These are phyloP conservation scores for Mortierella sp. DNA, from an alignment of 371 early-diverging fungal species.

Conservation along the genomic window DNA sequence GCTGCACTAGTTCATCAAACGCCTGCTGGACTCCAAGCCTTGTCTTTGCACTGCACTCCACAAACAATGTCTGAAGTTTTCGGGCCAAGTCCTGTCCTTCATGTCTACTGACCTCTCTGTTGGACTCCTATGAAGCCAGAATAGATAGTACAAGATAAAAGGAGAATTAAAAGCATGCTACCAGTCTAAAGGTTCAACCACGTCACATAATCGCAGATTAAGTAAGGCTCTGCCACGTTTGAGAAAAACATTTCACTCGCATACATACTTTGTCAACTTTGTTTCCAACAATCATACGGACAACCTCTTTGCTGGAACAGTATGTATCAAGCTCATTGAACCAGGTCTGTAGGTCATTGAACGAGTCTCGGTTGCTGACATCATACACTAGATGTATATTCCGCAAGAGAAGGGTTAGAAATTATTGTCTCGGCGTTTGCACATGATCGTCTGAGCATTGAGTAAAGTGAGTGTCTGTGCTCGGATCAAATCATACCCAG, in stretches of 20 bases:
- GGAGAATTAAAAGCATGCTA: constrained; percentile 2
- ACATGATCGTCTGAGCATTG: neutral
- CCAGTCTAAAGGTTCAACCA: constrained; percentile 19
- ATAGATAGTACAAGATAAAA: neutral
- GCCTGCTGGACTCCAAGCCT: constrained; percentile 89
- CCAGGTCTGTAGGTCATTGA: constrained; percentile 94
- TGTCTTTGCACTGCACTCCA: constrained; percentile 97
- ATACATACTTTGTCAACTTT: constrained; percentile 94
- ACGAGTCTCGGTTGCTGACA: constrained; percentile 93
- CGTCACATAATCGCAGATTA: constrained; percentile 8
- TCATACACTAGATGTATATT: constrained; percentile 84
- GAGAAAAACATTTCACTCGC: neutral
- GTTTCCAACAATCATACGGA: constrained; percentile 98
- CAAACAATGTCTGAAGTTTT: constrained; percentile 88
- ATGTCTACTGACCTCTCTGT: constrained; percentile 84
- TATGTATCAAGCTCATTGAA: constrained; percentile 96
- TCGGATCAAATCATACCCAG: constrained; percentile 69
- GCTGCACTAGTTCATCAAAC: constrained; percentile 90
- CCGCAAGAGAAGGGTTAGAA: neutral
- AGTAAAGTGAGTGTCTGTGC: neutral
- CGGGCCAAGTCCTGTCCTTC: constrained; percentile 93
- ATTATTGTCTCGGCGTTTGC: neutral
- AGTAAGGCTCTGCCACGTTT: constrained; percentile 1
- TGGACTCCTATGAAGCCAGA: constrained; percentile 66
- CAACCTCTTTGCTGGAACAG: constrained; percentile 84